A percentile compares a stretch with the other conserved stretches of the same genome.
These are phyloP conservation scores for Cutaneotrichosporon sp. DNA, from an alignment of 1,284 basidiomycete genomes.

Conservation along the genomic window DNA sequence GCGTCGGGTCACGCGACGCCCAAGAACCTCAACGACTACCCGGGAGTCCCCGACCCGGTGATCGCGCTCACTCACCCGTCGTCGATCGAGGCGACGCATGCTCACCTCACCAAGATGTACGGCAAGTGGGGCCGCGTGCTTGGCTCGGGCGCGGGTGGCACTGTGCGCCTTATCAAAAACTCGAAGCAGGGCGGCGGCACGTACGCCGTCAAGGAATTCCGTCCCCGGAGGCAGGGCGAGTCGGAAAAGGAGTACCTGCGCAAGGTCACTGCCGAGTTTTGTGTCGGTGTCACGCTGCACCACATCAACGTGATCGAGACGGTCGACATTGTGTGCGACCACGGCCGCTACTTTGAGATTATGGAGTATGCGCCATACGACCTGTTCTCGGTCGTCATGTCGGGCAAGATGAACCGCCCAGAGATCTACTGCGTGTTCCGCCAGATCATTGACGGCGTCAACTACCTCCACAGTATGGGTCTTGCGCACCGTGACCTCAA, in stretches of 20 bases:
- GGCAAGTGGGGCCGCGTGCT: conserved; percentile 97
- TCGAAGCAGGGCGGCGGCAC: conserved; percentile 72
- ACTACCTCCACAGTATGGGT: conserved; percentile 95
- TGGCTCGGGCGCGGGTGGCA: conserved; percentile 94
- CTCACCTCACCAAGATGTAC: conserved; percentile 94
- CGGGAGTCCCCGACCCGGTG: conserved; percentile 44
- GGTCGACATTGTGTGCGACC: conserved; percentile 95
- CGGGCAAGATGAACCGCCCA: conserved; percentile 93
- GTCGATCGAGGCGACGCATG: conserved; percentile 75
- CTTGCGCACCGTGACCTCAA: conserved; percentile 98
- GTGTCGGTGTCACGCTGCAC: conserved; percentile 89
- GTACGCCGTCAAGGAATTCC: conserved; percentile 97
- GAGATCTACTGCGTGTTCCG: conserved; percentile 99
- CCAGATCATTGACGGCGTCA: conserved; percentile 96
- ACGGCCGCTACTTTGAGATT: conserved; percentile 97
- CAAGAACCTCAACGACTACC: conserved; percentile 35
- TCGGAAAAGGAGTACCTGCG: conserved; percentile 96
- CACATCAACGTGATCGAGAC: conserved; percentile 98
- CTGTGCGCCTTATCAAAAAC: conserved; percentile 91
- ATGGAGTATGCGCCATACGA: conserved; percentile 99
- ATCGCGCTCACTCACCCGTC: conserved; percentile 44
- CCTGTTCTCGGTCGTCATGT: conserved; percentile 99
- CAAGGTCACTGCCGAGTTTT: conserved; percentile 98
- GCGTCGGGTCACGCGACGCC: conserved; percentile 40
- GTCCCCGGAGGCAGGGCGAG: conserved; percentile 80